Evolutionary conservation across 495 filamentous ascomycete genomes (phyloP).

Genomic region (Hypoxylon perforatum): DNA sequence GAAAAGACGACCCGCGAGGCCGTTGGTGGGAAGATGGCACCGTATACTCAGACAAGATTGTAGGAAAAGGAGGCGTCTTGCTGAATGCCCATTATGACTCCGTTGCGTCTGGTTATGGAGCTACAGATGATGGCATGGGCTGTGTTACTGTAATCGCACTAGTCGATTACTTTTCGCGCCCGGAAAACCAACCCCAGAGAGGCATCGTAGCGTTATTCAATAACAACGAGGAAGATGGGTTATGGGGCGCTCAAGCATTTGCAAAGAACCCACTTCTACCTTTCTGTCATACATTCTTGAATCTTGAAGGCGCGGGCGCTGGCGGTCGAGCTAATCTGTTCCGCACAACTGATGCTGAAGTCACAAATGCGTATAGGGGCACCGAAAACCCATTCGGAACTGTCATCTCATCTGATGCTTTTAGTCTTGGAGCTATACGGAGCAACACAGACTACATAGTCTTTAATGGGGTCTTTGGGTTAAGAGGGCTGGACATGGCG

Average conservation of each 20-base stretch:
- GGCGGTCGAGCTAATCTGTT: slow-evolving; percentile 91
- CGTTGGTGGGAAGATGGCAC: slow-evolving; percentile 70
- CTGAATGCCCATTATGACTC: slow-evolving; percentile 96
- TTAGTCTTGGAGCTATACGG: slow-evolving; percentile 77
- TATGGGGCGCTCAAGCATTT: slow-evolving; percentile 91
- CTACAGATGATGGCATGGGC: slow-evolving; percentile 93
- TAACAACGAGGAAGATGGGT: slow-evolving; percentile 94
- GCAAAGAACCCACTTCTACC: slow-evolving; percentile 80
- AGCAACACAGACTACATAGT: slow-evolving; percentile 93
- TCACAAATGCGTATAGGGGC: slow-evolving; percentile 79
- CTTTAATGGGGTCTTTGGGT: slow-evolving; percentile 80
- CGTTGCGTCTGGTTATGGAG: slow-evolving; percentile 87
- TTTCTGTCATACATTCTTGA: slow-evolving; percentile 86
- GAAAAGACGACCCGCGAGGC: slow-evolving; percentile 73
- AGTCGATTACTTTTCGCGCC: slow-evolving; percentile 85
- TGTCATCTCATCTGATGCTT: slow-evolving; percentile 84
- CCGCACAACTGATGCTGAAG: slow-evolving; percentile 85
- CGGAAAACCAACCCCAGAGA: slow-evolving; percentile 77
- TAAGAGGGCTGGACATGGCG: slow-evolving; percentile 91
- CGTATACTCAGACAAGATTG: slow-evolving; percentile 55
- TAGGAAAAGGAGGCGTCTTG: slow-evolving; percentile 78
- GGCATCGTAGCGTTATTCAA: slow-evolving; percentile 90
- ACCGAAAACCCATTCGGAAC: slow-evolving; percentile 83
- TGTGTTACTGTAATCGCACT: slow-evolving; percentile 87
- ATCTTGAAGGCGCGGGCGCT: slow-evolving; percentile 94